Conservation (phyloP, 176 grass and related monocot species). For the Hordeum marinum region DNA sequence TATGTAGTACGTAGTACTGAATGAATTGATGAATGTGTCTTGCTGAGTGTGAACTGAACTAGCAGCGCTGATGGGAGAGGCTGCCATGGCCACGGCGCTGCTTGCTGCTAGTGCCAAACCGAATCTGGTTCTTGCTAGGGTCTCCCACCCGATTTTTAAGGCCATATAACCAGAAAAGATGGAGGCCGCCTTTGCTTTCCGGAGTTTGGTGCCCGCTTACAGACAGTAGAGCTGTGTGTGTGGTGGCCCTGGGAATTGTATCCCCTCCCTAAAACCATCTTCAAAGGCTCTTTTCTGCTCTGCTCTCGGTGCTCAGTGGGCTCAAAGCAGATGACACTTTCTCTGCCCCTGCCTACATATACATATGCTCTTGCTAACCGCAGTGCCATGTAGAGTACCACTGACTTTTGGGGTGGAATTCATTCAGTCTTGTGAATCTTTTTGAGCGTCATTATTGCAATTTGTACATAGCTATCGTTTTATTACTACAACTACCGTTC, state of each 20-base stretch:
- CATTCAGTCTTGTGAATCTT: background rate
- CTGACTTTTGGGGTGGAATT: background rate
- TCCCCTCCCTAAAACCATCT: constrained; percentile 10
- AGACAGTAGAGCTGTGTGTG: background rate
- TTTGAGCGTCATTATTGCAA: background rate
- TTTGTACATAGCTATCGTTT: background rate
- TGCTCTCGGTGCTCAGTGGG: background rate
- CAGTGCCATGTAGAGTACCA: background rate
- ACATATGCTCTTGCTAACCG: background rate
- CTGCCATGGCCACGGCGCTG: background rate
- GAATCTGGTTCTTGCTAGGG: constrained; percentile 30
- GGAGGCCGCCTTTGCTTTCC: constrained; percentile 21
- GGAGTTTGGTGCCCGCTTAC: background rate
- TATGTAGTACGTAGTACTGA: too few species aligned
- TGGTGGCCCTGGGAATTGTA: constrained; percentile 39
- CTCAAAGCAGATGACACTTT: background rate
- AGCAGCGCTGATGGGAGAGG: background rate
- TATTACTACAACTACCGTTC: background rate
- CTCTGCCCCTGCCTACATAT: background rate
- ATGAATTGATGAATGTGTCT: background rate
- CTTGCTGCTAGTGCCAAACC: background rate
- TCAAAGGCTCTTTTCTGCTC: background rate
- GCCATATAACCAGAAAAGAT: background rate
- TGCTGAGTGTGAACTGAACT: background rate
- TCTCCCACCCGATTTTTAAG: background rate